A percentile compares a stretch with the other conserved stretches of the same genome.
Evolutionary conservation across 2,329 filamentous ascomycete genomes (phyloP).

Genomic region (Cercospora sp.): DNA sequence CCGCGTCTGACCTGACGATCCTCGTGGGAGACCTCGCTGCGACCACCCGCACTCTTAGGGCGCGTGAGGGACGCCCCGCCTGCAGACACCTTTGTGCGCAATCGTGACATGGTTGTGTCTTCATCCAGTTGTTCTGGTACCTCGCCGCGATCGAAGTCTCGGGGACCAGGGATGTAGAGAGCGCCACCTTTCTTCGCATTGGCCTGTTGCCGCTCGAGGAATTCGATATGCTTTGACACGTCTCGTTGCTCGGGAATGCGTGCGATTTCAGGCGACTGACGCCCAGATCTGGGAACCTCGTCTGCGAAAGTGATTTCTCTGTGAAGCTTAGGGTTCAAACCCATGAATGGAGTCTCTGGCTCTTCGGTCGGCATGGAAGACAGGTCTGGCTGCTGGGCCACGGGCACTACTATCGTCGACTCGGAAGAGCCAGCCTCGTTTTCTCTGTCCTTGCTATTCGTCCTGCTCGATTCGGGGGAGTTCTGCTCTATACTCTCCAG

Average conservation of each 20-base stretch:
- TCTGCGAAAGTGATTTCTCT: slow-evolving; percentile 68
- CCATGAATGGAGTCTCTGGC: slow-evolving; percentile 28
- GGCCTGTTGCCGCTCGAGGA: slow-evolving; percentile 80
- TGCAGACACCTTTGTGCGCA: slow-evolving; percentile 31
- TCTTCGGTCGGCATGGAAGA: slow-evolving; percentile 4
- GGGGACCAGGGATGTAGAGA: slow-evolving; percentile 84
- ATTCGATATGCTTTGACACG: slow-evolving; percentile 73
- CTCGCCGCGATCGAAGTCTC: slow-evolving; percentile 83
- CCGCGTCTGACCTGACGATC: slow-evolving; percentile 49
- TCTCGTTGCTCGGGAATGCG: slow-evolving; percentile 54
- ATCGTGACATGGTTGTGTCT: slow-evolving; percentile 40
- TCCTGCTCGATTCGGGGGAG: slow-evolving; percentile 7
- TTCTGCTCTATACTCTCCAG: neutral
- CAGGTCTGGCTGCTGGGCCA: neutral
- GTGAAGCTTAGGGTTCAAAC: slow-evolving; percentile 31
- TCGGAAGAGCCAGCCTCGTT: slow-evolving; percentile 20
- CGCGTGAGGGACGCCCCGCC: slow-evolving; percentile 14
- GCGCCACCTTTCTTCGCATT: slow-evolving; percentile 62
- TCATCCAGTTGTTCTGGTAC: slow-evolving; percentile 62
- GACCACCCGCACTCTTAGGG: slow-evolving; percentile 28
- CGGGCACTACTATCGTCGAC: slow-evolving; percentile 17
- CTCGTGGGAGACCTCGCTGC: slow-evolving; percentile 20
- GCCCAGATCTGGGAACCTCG: slow-evolving; percentile 50
- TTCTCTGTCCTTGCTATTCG: slow-evolving; percentile 16
- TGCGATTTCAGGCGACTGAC: slow-evolving; percentile 45